A percentile compares a stretch with the other conserved stretches of the same genome.
These are phyloP conservation scores for Saturnispora sekii DNA, from an alignment of 805 yeast genomes.

Conservation along the genomic window DNA sequence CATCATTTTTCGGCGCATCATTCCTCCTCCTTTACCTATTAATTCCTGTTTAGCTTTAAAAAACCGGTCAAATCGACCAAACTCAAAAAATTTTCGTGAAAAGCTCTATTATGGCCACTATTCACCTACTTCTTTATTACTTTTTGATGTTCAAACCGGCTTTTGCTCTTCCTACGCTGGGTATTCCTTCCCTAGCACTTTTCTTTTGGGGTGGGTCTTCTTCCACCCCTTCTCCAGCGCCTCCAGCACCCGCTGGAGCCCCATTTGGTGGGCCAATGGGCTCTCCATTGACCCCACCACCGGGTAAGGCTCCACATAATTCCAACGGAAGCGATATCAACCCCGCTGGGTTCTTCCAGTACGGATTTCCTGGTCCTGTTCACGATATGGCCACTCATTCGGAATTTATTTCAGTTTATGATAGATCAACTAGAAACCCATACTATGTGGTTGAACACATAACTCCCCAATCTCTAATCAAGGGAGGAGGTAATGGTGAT, in stretches of 20 bases:
- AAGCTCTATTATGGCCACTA: no score
- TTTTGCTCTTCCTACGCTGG: slow-evolving; percentile 12
- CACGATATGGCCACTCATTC: slow-evolving; percentile 67
- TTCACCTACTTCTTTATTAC: not conserved
- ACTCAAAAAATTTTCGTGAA: not conserved
- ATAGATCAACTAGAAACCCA: slow-evolving; percentile 79
- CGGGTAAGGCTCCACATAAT: slow-evolving; percentile 8
- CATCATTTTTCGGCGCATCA: not conserved
- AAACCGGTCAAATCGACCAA: not conserved
- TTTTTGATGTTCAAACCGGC: slow-evolving; percentile 13
- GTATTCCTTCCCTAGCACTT: slow-evolving; percentile 19
- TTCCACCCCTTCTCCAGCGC: slow-evolving; percentile 14
- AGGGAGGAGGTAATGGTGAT: slow-evolving; percentile 46
- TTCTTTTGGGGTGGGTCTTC: slow-evolving; percentile 23
- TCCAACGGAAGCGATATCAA: slow-evolving; percentile 33
- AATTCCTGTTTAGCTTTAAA: no score
- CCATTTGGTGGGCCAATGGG: slow-evolving; percentile 11
- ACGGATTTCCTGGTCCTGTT: slow-evolving; percentile 93
- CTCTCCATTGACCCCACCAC: slow-evolving; percentile 4
- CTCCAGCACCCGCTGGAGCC: slow-evolving; percentile 15
- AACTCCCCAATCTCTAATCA: slow-evolving; percentile 57
- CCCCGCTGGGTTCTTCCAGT: slow-evolving; percentile 78
- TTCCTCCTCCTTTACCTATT: no score
- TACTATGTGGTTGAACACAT: slow-evolving; percentile 80
- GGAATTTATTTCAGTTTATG: slow-evolving; percentile 81